A percentile compares a stretch with the other conserved stretches of the same genome.
Conservation (phyloP, 129 eudicot genomes). For the Helianthus annuus region HanXRQr2.0-SUNRISE NC_035433.2:71017849-71018348, state of each 20-base stretch:
- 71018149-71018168: slow-evolving; percentile 70
- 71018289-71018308: slow-evolving; percentile 41
- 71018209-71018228: slow-evolving; percentile 30
- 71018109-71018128: slow-evolving; percentile 34
- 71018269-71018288: slow-evolving; percentile 51
- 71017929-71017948: slow-evolving; percentile 38
- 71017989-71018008: slow-evolving; percentile 84
- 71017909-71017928: slow-evolving; percentile 41
- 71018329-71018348: slow-evolving; percentile 47
- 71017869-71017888: slow-evolving; percentile 35
- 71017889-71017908: slow-evolving; percentile 40
- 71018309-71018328: slow-evolving; percentile 43
- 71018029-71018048: slow-evolving; percentile 39
- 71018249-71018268: slow-evolving; percentile 12
- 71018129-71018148: slow-evolving; percentile 45
- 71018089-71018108: slow-evolving; percentile 23
- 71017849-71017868: slow-evolving; percentile 64
- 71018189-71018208: slow-evolving; percentile 4
- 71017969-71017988: slow-evolving; percentile 62
- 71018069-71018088: slow-evolving; percentile 26
- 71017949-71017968: slow-evolving; percentile 52
- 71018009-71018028: slow-evolving; percentile 73
- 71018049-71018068: slow-evolving; percentile 20
- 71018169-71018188: slow-evolving; percentile 58
- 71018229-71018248: slow-evolving; percentile 18